Evolutionary conservation across 2,329 filamentous ascomycete species (phyloP), one percentile per base, ranked within the genome.

Genomic region (Corinectria fuckeliana): DNA sequence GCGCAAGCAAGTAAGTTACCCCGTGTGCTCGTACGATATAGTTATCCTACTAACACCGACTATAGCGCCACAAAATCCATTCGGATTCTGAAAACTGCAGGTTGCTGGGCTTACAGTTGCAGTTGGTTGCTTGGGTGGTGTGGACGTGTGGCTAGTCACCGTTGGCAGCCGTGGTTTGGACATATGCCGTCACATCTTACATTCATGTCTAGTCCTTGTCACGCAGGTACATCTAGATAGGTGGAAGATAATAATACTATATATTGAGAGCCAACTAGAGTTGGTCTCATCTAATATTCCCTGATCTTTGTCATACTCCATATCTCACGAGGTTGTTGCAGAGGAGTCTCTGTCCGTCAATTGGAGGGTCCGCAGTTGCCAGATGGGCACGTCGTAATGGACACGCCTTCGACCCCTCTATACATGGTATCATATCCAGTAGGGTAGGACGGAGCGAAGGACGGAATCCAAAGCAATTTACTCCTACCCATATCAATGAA

Each of bases 1-100:
- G 85, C 91, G 51, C 91, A 96, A 87, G 95, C 95, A 72, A 99
- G 94, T 98, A 89, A 90, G 94, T 93, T 38, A 14, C 49, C 38
- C 9, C 14, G 11, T 7, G n/a, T 11, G 25, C 42, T 16, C 4
- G 28, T 39, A 39, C 14, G 9, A 5, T 20, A 7, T 54, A 28
- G 45, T 28, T 3, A 10, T 5, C 49, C n/a, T 54, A 45, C 65
- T 73, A 42, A 74, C 56, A 30, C 42, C 50, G 25, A 20, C 13
- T 41, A 14, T 34, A 84, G 82, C 82, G 26, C 82, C 82, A 11
- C 75, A 84, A 61, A 85, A 85, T 62, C 82, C 82, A 1, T 85
- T 85, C 64, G 82, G 82, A 20, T 85, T 85, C 64, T 81, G 68
- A 71, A 56, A 9, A 42, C 36, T 41, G 28, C 25, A 44, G 38